phyloP scores from a whole-genome alignment of 306 rosid genomes.

The Sesbania bispinosa region DNA sequence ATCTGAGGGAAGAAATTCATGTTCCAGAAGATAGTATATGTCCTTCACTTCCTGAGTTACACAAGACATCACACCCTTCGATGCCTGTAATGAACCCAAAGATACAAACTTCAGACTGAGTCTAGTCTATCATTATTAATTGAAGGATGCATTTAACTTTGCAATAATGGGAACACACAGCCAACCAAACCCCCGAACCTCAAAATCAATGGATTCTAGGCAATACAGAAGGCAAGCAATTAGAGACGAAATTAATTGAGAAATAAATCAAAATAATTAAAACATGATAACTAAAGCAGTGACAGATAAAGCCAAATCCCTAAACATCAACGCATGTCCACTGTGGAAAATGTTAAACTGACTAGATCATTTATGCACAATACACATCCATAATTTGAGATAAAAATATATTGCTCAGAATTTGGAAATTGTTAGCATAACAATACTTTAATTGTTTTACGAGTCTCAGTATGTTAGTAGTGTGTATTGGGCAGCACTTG shows the following conservation, averaged over 20 bases:
- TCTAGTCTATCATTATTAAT: background rate
- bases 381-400: background rate
- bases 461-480: background rate
- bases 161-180: background rate
- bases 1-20: conserved; percentile 79
- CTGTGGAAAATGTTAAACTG: background rate
- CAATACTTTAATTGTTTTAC: background rate
- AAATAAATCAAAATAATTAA: background rate
- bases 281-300: background rate
- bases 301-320: too few species aligned
- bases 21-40: conserved; percentile 80
- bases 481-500: background rate
- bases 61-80: conserved; percentile 93
- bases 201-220: background rate
- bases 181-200: background rate
- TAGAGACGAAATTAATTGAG: background rate
- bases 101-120: background rate
- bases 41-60: conserved; percentile 95
- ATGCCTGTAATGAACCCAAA: conserved; percentile 39
- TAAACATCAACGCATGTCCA: background rate
- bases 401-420: background rate
- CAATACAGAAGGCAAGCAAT: background rate
- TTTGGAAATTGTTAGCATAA: background rate
- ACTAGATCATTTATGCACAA: background rate
- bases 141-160: background rate